Conservation (phyloP, 169 alveolate genomes). For the Miamiensis avidus region DNA sequence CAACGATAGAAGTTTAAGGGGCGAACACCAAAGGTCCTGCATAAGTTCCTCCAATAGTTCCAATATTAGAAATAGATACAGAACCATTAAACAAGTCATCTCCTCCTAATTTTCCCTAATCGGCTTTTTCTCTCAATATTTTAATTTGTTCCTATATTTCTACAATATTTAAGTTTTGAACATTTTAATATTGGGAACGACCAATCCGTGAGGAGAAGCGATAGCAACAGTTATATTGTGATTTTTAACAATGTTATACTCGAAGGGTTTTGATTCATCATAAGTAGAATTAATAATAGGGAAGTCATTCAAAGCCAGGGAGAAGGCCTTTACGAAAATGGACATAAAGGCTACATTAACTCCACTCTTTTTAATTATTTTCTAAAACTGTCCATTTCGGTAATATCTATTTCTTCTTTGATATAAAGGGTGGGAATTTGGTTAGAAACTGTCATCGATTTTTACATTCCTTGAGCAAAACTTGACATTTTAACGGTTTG, state of each 20-base stretch:
- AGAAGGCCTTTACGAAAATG: constrained; percentile 89
- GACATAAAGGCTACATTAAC: constrained; percentile 86
- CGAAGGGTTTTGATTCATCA: constrained; percentile 66
- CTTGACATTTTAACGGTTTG: constrained; percentile 31
- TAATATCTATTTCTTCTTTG: constrained; percentile 70
- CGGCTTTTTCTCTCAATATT: constrained; percentile 81
- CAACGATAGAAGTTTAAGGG: constrained; percentile 93
- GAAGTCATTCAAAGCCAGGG: constrained; percentile 81
- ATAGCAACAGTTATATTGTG: constrained; percentile 95
- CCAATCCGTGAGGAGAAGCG: constrained; percentile 91
- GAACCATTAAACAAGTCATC: constrained; percentile 92
- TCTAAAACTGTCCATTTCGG: constrained; percentile 53
- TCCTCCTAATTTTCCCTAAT: constrained; percentile 72
- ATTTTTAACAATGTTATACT: constrained; percentile 66
- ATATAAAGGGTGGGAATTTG: constrained; percentile 73
- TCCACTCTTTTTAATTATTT: constrained; percentile 50
- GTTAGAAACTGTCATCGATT: constrained; percentile 88
- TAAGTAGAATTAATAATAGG: constrained; percentile 91
- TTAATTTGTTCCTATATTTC: constrained; percentile 88
- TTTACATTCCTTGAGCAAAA: constrained; percentile 52
- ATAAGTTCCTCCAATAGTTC: constrained; percentile 94
- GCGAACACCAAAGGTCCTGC: constrained; percentile 91
- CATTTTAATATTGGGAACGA: constrained; percentile 94
- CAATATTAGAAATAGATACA: constrained; percentile 91
- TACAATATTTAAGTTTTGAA: constrained; percentile 82